Base-by-base conservation (phyloP, 176 grass and related monocot genomes). In the Luzula sylvatica region DNA sequence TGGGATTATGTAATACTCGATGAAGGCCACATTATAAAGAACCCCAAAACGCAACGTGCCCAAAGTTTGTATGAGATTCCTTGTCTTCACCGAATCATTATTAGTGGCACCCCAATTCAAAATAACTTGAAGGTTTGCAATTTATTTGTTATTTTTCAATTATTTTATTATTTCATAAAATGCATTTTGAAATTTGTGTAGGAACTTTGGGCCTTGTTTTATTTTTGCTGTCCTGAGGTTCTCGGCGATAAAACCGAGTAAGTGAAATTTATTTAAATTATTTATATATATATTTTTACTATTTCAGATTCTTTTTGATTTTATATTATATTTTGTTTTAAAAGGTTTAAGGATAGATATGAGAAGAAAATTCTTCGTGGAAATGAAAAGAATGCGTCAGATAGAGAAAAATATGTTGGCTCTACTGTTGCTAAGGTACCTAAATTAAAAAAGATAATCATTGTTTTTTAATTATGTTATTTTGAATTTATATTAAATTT, bases 141-240 rank as follows among this genome's bases (percentile, higher is more conserved):
- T 26, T 46, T 21, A 4, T 23, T 58, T 11, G n/a, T 23, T 14
- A 19, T 42, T 21, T 41, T 15, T 11, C 23, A 24, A 23, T 57
- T 44, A 52, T 53, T 52, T 35, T 21, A 39, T 28, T 38, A 56
- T 22, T 62, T 62, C 44, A 23, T 11, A 53, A 45, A 35, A 15
- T 58, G 21, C 42, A 47, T 66, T 22, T 52, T 48, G 41, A 43
- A 3, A 72, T 39, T 56, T 60, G 17, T 52, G 9, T 71, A 95
- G 89, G 89, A 88, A 82, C 66, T 95, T 44, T 95, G 89, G 89
- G 74, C 83, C 56, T 53, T 95, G 11, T 88, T 95, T 70, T 65
- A 65, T 70, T 95, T 95, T 41, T 95, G 77, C 68, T 95, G 83
- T 24, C 67, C 83, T 7, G 70, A 95, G 61, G 59, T 95, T 50